Evolutionary conservation across 352 stramenopile species (phyloP), one percentile per base, ranked within the genome.

Genomic region (Blastocystis sp.): DNA sequence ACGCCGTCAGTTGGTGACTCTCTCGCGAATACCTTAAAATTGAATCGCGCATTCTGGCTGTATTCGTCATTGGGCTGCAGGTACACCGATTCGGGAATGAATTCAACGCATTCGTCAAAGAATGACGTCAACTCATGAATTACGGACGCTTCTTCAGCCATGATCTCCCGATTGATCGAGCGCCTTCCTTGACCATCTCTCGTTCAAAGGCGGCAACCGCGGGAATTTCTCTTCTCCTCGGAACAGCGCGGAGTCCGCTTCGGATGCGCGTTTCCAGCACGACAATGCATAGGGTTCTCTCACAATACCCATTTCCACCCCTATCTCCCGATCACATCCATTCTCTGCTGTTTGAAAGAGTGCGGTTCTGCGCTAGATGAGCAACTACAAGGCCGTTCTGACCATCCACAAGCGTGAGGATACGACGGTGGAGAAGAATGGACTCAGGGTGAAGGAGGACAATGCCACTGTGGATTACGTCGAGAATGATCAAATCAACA

Each of bases 101-200:
- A 69, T 48, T 84, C 60, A 28, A 84, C 28, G 40, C 65, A 52
- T 70, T 84, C 74, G 74, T 84, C 74, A 70, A 84, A 84, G n/a
- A 84, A 84, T 23, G 66, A 34, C 21, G 74, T 59, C 10, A 69
- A 56, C 40, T 69, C 74, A 56, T 84, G 74, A 84, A 84, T 84
- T 59, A 84, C 69, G 10, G 74, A 84, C 11, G 69, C 28, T 67
- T 84, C 74, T 45, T 84, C 74, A 69, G 74, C 74, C 74, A 84
- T 84, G 38, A 45, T 84, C 56, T 67, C 74, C 48, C 74, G 40
- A 59, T 84, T 56, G 48, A 56, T 7, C 48, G 48, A 56, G 14
- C 48, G 48, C 48, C 48, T 14, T 56, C 14, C 48, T 56, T 17
- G 14, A 56, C 48, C 48, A 56, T 56, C 5, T 7, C 48, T 56